phyloP scores from a whole-genome alignment of 1,139 yeast genomes.

The Blastobotrys proliferans region DNA sequence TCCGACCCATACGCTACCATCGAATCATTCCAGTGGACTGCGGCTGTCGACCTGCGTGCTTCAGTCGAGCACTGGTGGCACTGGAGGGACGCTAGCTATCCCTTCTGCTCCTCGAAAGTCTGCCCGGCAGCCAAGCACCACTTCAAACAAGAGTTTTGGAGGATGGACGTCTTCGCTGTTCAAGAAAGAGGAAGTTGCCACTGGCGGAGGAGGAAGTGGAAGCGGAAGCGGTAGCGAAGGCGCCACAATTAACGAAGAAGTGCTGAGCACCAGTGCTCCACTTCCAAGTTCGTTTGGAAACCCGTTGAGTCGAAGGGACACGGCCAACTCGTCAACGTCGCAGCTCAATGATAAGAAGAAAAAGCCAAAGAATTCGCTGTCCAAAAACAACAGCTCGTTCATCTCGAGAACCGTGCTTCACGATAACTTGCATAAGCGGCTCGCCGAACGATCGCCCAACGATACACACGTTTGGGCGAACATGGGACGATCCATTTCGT shows the following conservation, averaged over 20 bases:
- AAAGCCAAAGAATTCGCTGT: slow-evolving; percentile 32
- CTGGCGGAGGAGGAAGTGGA: slow-evolving; percentile 3
- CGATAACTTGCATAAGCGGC: slow-evolving; percentile 33
- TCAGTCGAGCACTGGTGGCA: slow-evolving; percentile 9
- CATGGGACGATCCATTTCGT: slow-evolving; percentile 35
- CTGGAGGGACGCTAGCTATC: slow-evolving; percentile 5
- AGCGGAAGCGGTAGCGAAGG: neutral
- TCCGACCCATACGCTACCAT: slow-evolving; percentile 31
- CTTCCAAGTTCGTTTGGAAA: slow-evolving; percentile 10
- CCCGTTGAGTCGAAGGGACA: slow-evolving; percentile 8
- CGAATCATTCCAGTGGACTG: slow-evolving; percentile 29
- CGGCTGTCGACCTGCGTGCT: slow-evolving; percentile 17
- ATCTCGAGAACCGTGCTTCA: slow-evolving; percentile 38
- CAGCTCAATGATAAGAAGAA: slow-evolving; percentile 5
- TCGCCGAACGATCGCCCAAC: slow-evolving; percentile 27
- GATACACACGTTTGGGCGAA: slow-evolving; percentile 35
- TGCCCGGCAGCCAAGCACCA: slow-evolving; percentile 10
- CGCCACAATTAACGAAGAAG: neutral
- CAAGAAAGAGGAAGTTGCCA: slow-evolving; percentile 8
- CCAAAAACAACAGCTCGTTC: slow-evolving; percentile 39
- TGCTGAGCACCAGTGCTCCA: slow-evolving; percentile 9
- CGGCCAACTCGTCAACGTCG: neutral
- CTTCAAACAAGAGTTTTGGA: slow-evolving; percentile 19
- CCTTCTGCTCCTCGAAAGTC: slow-evolving; percentile 3
- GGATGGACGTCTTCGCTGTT: slow-evolving; percentile 18